Evolutionary conservation across 208 protist genomes (phyloP).

Genomic region (Herpetomonas tarakana): DNA sequence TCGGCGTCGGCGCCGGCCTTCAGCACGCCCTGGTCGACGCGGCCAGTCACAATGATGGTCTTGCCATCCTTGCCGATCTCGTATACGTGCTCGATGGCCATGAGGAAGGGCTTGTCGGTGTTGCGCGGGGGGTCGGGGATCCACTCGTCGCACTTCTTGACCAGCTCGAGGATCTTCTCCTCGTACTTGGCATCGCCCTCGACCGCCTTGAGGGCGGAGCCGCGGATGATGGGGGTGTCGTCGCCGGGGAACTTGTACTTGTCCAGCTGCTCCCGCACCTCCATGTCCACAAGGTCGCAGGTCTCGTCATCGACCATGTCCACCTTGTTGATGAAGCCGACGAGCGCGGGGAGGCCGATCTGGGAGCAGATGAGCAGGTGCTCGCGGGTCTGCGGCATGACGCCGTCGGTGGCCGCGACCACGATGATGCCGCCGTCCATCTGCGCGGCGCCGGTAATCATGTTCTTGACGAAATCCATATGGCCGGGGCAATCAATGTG

Average conservation of each 20-base stretch:
- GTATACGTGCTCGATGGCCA: constrained; percentile 96
- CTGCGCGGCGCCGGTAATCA: constrained; percentile 99
- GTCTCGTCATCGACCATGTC: constrained; percentile 94
- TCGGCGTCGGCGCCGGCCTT: constrained; percentile 96
- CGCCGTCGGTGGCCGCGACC: constrained; percentile 92
- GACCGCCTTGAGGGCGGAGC: constrained; percentile 96
- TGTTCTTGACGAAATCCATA: constrained; percentile 99
- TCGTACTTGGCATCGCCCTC: constrained; percentile 94
- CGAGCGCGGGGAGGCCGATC: constrained; percentile 95
- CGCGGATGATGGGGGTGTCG: constrained; percentile 86
- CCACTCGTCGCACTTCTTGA: constrained; percentile 93
- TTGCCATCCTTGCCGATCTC: constrained; percentile 92
- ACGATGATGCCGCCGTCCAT: constrained; percentile 93
- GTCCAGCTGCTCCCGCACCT: constrained; percentile 95
- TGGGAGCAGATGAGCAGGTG: constrained; percentile 98
- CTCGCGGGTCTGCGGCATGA: constrained; percentile 99
- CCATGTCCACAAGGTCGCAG: constrained; percentile 97
- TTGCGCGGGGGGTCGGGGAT: constrained; percentile 93
- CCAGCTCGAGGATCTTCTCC: constrained; percentile 90
- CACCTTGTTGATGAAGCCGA: constrained; percentile 99
- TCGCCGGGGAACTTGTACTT: constrained; percentile 94
- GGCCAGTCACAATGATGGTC: constrained; percentile 96
- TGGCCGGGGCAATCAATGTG: constrained; percentile 99
- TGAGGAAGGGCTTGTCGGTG: constrained; percentile 97
- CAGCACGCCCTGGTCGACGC: constrained; percentile 92